Conservation (phyloP, 768 basidiomycete species). For the Psilocybe subaeruginosa region DNA sequence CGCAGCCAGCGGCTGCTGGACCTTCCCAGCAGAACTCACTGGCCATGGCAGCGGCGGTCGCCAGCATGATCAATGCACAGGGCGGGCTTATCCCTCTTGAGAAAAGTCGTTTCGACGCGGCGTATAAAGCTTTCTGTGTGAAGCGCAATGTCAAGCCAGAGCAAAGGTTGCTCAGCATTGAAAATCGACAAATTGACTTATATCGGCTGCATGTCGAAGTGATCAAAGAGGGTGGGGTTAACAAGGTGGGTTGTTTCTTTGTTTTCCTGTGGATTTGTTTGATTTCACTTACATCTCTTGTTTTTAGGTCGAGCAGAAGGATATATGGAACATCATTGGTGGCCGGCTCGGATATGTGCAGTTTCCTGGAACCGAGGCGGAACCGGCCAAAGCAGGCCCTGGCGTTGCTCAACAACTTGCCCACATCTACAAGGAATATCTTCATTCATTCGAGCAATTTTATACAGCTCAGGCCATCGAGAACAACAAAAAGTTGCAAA, state of each 20-base stretch:
- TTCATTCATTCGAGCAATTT: slow-evolving; percentile 57
- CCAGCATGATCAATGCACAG: slow-evolving; percentile 8
- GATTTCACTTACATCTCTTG: background rate
- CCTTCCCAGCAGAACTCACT: slow-evolving; percentile 18
- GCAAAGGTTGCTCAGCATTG: slow-evolving; percentile 45
- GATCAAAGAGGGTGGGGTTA: slow-evolving; percentile 56
- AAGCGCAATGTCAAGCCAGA: slow-evolving; percentile 44
- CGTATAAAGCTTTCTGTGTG: slow-evolving; percentile 51
- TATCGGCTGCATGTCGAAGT: slow-evolving; percentile 61
- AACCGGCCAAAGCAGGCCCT: slow-evolving; percentile 66
- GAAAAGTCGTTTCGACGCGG: slow-evolving; percentile 52
- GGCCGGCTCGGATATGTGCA: slow-evolving; percentile 68
- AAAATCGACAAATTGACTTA: slow-evolving; percentile 61
- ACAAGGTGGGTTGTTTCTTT: slow-evolving; percentile 39
- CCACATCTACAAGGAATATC: slow-evolving; percentile 61
- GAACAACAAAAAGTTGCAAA: slow-evolving; percentile 16
- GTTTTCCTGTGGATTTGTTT: background rate
- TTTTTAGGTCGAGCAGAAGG: slow-evolving; percentile 54
- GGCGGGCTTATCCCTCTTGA: slow-evolving; percentile 29
- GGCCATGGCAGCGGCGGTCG: slow-evolving; percentile 1
- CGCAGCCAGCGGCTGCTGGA: slow-evolving; percentile 9
- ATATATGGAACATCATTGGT: slow-evolving; percentile 68
- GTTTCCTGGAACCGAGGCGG: slow-evolving; percentile 61
- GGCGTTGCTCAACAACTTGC: slow-evolving; percentile 62
- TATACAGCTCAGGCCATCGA: slow-evolving; percentile 48